phyloP scores from a whole-genome alignment of 495 filamentous ascomycete genomes.

The Annulohypoxylon stygium region DNA sequence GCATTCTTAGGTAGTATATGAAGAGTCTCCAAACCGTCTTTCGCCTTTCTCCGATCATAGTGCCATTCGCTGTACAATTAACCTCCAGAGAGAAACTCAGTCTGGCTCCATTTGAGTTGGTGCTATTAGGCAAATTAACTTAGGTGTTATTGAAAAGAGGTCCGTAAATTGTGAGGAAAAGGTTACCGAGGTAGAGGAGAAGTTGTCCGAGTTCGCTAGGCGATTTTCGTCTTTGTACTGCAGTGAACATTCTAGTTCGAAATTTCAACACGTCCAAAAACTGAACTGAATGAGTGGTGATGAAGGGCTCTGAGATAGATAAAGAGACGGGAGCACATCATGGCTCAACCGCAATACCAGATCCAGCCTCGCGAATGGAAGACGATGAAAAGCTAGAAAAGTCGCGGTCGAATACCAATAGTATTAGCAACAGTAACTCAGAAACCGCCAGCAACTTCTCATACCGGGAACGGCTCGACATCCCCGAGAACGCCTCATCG shows the following conservation, averaged over 20 bases:
- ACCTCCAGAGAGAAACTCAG: neutral
- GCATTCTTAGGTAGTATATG: slow-evolving; percentile 2
- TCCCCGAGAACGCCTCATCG: neutral
- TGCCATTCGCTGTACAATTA: neutral
- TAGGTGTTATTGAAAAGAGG: neutral
- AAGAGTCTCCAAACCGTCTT: neutral
- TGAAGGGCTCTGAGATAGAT: slow-evolving; percentile 7
- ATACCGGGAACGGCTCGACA: neutral
- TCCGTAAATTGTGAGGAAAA: neutral
- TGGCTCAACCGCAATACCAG: neutral
- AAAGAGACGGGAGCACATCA: slow-evolving; percentile 27
- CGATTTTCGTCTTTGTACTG: neutral
- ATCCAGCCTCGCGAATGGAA: neutral
- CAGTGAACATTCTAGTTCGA: neutral
- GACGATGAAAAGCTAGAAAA: slow-evolving; percentile 23
- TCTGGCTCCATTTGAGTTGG: neutral
- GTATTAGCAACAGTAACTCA: slow-evolving; percentile 17
- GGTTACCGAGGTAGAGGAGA: neutral
- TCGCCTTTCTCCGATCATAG: neutral
- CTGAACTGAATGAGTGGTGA: slow-evolving; percentile 13
- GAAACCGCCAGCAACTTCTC: slow-evolving; percentile 24
- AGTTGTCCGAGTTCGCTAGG: neutral
- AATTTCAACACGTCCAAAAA: neutral
- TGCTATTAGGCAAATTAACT: neutral
- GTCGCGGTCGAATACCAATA: slow-evolving; percentile 6